These are phyloP conservation scores for Amesomyces nigricolor DNA, from an alignment of 2,329 filamentous ascomycete genomes.

Conservation along the genomic window DNA sequence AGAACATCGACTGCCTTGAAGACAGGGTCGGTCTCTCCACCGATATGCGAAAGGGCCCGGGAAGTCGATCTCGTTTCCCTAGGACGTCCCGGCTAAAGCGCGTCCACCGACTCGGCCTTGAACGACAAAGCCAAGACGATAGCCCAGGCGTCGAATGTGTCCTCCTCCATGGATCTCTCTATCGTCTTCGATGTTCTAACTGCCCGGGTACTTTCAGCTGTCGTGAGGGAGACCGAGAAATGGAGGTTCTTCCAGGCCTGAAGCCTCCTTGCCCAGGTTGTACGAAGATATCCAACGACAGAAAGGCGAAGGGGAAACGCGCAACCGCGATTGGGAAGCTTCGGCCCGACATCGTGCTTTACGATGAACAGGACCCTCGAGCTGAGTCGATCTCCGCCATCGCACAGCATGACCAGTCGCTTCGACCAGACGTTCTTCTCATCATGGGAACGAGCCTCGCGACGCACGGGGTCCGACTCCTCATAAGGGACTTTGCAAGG, in stretches of 20 bases:
- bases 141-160: constrained; percentile 1
- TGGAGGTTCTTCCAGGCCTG: constrained; percentile 3
- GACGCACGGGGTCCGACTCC: constrained; percentile 11
- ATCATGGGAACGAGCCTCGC: constrained; percentile 16
- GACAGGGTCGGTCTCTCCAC: constrained; percentile 14
- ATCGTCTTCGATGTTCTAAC: constrained; percentile 4
- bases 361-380: constrained; percentile 10
- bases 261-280: constrained; percentile 5
- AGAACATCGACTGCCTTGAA: constrained; percentile 17
- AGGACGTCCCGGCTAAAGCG: background rate
- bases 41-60: constrained; percentile 10
- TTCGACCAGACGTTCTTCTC: constrained; percentile 11
- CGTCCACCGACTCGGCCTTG: background rate
- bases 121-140: background rate
- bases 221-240: constrained; percentile 9
- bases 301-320: constrained; percentile 11
- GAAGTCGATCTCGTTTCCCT: constrained; percentile 8
- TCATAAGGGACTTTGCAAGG: constrained; percentile 14
- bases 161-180: constrained; percentile 4
- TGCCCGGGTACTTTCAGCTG: constrained; percentile 1
- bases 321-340: constrained; percentile 8
- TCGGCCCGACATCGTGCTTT: constrained; percentile 11
- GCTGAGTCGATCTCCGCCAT: constrained; percentile 12
- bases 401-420: constrained; percentile 9
- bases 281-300: constrained; percentile 6